phyloP scores from a whole-genome alignment of 176 grass and related monocot genomes.

The Bothriochloa decipiens region DNA sequence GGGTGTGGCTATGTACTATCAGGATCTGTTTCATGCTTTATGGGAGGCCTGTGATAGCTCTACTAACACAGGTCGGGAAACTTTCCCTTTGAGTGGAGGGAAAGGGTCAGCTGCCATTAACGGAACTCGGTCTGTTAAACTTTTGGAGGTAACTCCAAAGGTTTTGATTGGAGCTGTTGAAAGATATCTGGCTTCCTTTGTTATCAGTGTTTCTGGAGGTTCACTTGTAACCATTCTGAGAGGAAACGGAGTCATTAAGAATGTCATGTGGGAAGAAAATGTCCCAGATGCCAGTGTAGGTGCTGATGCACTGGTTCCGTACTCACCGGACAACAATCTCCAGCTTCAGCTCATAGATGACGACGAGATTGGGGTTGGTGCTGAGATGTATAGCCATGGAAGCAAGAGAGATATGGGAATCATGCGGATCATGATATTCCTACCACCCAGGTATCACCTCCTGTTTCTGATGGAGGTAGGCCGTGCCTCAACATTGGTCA shows the following conservation, averaged over 20 bases:
- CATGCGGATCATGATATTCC: conserved; percentile 77
- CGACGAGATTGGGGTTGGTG: conserved; percentile 36
- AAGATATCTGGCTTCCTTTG: conserved; percentile 72
- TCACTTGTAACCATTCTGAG: conserved; percentile 65
- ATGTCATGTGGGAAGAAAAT: conserved; percentile 79
- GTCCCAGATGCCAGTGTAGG: conserved; percentile 42
- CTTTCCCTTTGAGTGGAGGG: conserved; percentile 73
- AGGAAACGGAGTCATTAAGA: conserved; percentile 69
- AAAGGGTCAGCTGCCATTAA: conserved; percentile 75
- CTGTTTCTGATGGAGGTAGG: conserved; percentile 97
- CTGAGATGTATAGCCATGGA: conserved; percentile 33
- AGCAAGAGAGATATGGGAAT: conserved; percentile 72
- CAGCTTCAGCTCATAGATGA: conserved; percentile 56
- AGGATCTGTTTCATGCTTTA: conserved; percentile 78
- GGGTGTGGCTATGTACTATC: conserved; percentile 49
- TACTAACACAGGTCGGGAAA: conserved; percentile 71
- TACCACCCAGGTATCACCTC: conserved; percentile 91
- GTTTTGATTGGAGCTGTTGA: conserved; percentile 76
- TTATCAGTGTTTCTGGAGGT: conserved; percentile 67
- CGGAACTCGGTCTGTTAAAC: conserved; percentile 85
- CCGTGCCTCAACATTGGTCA: conserved; percentile 69
- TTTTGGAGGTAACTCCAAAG: conserved; percentile 77
- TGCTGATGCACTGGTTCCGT: conserved; percentile 75
- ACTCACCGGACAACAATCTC: conserved; percentile 54
- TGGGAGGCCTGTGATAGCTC: conserved; percentile 89